These are phyloP conservation scores for Pholiota conissans DNA, from an alignment of 768 basidiomycete genomes.

Conservation along the genomic window DNA sequence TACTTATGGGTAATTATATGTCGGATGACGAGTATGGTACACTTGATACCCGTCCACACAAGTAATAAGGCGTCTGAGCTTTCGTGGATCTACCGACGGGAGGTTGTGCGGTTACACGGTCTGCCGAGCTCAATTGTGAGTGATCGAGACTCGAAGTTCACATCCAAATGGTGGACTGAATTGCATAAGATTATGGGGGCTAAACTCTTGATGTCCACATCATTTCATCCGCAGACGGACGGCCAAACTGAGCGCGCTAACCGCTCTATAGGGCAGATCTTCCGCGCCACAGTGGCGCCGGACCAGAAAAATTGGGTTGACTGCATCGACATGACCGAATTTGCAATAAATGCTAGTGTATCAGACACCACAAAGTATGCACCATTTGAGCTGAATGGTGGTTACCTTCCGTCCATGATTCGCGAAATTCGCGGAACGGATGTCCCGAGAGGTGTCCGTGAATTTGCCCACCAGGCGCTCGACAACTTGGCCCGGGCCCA, in stretches of 20 bases:
- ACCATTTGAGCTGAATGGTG: constrained; percentile 29
- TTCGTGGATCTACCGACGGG: constrained; percentile 27
- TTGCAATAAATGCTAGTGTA: constrained; percentile 34
- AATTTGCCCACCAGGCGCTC: constrained; percentile 13
- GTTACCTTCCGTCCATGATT: constrained; percentile 23
- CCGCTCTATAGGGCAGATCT: constrained; percentile 28
- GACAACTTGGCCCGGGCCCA: constrained; percentile 24
- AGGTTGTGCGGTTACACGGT: constrained; percentile 31
- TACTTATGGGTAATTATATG: constrained; percentile 32
- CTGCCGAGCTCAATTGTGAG: constrained; percentile 29
- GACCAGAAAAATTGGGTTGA: constrained; percentile 34
- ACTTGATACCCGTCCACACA: constrained; percentile 28
- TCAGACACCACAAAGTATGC: constrained; percentile 31
- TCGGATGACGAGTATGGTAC: constrained; percentile 30
- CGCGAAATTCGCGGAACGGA: constrained; percentile 8
- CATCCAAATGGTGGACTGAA: constrained; percentile 20
- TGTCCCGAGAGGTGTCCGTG: constrained; percentile 3
- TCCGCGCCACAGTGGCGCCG: constrained; percentile 19
- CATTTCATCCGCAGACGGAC: constrained; percentile 43
- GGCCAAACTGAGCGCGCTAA: constrained; percentile 30
- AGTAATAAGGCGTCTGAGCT: constrained; percentile 24
- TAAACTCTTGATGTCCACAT: constrained; percentile 32
- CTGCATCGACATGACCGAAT: constrained; percentile 32
- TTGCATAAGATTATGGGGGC: constrained; percentile 26
- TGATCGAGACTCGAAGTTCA: constrained; percentile 28